Conservation (phyloP, 441 rosid species). For the Croton laevigatus region DNA sequence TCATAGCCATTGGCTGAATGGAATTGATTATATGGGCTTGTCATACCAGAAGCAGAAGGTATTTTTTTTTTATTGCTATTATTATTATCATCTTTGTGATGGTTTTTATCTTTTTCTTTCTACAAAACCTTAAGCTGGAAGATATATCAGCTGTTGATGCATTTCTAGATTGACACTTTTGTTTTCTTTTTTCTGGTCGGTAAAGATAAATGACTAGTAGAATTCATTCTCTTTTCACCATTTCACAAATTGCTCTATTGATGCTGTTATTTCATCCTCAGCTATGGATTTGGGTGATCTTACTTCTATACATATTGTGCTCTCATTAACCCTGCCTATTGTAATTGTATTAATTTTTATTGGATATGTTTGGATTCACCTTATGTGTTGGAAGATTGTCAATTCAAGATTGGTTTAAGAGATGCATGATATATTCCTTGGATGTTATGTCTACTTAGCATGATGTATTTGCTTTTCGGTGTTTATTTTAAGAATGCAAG, state of each 20-base stretch:
- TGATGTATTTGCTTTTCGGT: not conserved
- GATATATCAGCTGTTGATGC: not conserved
- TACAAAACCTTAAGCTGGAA: not conserved
- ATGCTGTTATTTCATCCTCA: not conserved
- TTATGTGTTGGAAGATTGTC: not conserved
- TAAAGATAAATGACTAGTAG: not conserved
- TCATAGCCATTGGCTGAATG: constrained; percentile 89
- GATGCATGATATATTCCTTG: not conserved
- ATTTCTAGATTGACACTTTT: not conserved
- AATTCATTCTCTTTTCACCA: not conserved
- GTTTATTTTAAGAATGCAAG: too few relatives aligned
- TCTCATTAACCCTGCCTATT: not conserved
- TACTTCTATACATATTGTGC: not conserved
- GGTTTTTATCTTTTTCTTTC: not conserved
- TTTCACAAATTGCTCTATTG: not conserved
- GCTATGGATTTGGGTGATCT: not conserved
- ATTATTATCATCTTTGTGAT: not conserved
- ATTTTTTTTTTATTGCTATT: not conserved
- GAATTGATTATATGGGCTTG: constrained; percentile 75
- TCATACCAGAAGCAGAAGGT: constrained; percentile 36
- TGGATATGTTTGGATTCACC: not conserved
- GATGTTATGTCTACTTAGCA: not conserved
- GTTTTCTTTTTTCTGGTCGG: not conserved
- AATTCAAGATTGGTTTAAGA: not conserved
- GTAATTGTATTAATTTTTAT: not conserved